Evolutionary conservation across 148 eudicot genomes (phyloP).

Genomic region (Arctostaphylos glauca): DNA sequence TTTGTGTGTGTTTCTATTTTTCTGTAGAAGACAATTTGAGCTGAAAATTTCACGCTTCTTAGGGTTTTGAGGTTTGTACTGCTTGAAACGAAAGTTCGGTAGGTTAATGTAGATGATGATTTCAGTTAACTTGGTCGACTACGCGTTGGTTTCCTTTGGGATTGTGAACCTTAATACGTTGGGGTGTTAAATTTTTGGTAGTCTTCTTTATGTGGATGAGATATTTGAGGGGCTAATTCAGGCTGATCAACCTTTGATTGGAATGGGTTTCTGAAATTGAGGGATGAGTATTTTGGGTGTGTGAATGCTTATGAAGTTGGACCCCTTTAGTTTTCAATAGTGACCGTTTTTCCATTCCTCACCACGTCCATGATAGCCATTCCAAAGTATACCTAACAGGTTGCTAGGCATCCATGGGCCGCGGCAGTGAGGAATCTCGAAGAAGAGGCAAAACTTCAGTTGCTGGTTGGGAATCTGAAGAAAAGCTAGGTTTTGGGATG

Average conservation of each 20-base stretch:
- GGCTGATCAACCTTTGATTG: neutral
- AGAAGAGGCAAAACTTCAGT: neutral
- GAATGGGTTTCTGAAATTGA: neutral
- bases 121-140: neutral
- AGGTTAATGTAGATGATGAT: neutral
- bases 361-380: neutral
- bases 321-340: neutral
- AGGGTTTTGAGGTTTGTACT: slow-evolving; percentile 4
- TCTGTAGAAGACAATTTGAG: neutral
- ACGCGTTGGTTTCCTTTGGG: neutral
- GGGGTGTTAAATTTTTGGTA: neutral
- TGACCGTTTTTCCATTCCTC: neutral
- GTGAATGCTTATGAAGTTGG: neutral
- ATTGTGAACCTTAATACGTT: neutral
- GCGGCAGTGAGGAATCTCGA: neutral
- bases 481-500: neutral
- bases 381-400: neutral
- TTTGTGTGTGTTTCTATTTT: neutral
- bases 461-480: neutral
- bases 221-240: neutral
- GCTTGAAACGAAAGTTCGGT: neutral
- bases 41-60: neutral
- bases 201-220: neutral
- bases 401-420: neutral
- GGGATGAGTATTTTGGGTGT: neutral